Evolutionary conservation across 495 filamentous ascomycete genomes (phyloP).

Genomic region (Oidiodendron maius): DNA sequence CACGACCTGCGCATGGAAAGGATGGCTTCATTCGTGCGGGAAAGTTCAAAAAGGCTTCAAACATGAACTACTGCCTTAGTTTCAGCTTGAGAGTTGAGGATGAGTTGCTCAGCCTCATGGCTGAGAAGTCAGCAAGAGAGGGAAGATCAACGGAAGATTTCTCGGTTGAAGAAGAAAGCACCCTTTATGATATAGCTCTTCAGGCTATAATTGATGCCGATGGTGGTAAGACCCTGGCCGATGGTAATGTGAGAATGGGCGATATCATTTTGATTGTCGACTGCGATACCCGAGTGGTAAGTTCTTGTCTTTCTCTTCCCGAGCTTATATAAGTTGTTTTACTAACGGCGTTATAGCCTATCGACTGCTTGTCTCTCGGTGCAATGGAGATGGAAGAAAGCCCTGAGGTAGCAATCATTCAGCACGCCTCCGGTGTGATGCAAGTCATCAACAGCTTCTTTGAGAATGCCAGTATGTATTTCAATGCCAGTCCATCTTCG

Average conservation of each 20-base stretch:
- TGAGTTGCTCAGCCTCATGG: conserved; percentile 34
- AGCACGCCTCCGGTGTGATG: conserved; percentile 67
- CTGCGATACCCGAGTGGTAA: conserved; percentile 23
- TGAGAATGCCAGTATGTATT: conserved; percentile 32
- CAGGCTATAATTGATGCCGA: conserved; percentile 34
- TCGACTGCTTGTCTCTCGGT: conserved; percentile 61
- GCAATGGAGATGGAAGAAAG: conserved; percentile 67
- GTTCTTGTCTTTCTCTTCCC: no score
- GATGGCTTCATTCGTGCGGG: conserved; percentile 49
- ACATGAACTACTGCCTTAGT: conserved; percentile 65
- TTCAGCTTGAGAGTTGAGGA: conserved; percentile 55
- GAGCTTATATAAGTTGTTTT: no score
- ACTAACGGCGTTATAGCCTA: no score
- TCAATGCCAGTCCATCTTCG: background rate
- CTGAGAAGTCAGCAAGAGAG: conserved; percentile 42
- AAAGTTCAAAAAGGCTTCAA: conserved; percentile 71
- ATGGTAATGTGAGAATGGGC: conserved; percentile 64
- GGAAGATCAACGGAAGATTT: no score
- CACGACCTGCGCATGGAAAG: conserved; percentile 47
- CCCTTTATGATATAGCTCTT: no score
- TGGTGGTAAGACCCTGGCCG: conserved; percentile 59
- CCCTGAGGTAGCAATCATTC: conserved; percentile 63
- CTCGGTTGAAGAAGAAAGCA: no score
- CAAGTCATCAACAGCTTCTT: conserved; percentile 57
- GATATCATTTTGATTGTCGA: conserved; percentile 56